These are phyloP conservation scores for Hypoxylon sp. DNA, from an alignment of 2,329 filamentous ascomycete genomes.

Conservation along the genomic window DNA sequence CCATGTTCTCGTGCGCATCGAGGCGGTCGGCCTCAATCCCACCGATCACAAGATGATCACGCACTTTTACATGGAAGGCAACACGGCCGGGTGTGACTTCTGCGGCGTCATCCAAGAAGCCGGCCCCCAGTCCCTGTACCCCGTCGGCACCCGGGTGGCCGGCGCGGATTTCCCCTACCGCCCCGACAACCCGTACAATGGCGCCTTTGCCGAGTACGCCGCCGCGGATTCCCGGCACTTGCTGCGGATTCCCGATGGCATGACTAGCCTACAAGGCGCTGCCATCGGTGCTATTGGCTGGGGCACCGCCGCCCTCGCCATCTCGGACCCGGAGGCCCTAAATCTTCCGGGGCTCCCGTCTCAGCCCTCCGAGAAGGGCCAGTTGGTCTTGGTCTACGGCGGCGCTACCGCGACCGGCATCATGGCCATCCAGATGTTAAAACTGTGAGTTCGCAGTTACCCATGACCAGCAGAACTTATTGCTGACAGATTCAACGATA, in stretches of 20 bases:
- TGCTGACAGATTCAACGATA: neutral
- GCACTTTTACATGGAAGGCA: conserved; percentile 32
- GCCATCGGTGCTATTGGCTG: conserved; percentile 45
- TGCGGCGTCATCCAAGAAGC: conserved; percentile 33
- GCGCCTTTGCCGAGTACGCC: conserved; percentile 33
- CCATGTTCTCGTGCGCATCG: conserved; percentile 23
- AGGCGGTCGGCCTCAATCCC: conserved; percentile 48
- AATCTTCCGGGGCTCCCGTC: conserved; percentile 21
- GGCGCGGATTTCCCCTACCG: conserved; percentile 32
- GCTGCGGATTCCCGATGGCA: conserved; percentile 37
- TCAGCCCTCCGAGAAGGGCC: conserved; percentile 1
- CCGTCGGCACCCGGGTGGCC: conserved; percentile 25
- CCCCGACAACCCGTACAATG: conserved; percentile 7
- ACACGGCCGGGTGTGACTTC: conserved; percentile 44
- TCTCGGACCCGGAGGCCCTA: conserved; percentile 28
- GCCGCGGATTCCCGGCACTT: conserved; percentile 21
- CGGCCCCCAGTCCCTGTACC: no score
- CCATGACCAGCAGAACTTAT: no score
- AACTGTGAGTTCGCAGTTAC: conserved; percentile 43
- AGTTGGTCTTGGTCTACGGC: conserved; percentile 49
- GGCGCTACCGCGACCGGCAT: conserved; percentile 48
- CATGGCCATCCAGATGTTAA: conserved; percentile 48
- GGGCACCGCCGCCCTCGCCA: conserved; percentile 40
- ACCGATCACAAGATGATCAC: conserved; percentile 47
- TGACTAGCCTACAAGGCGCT: conserved; percentile 42